Conservation (phyloP, 768 basidiomycete species). For the Terana coerulea region DNA sequence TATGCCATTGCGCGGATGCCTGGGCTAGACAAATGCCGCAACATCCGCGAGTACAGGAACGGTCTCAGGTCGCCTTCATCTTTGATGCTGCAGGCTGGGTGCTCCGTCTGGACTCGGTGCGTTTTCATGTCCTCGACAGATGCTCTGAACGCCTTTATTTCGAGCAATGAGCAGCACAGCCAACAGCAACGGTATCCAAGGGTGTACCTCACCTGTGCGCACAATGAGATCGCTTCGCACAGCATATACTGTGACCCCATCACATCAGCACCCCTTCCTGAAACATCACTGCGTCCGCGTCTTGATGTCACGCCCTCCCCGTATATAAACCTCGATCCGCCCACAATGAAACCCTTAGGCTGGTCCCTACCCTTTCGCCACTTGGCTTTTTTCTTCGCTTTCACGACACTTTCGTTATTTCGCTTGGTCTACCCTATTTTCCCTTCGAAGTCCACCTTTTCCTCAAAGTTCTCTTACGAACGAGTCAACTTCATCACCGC, state of each 20-base stretch:
- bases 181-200: conserved; percentile 6
- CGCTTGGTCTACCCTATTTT: conserved; percentile 2
- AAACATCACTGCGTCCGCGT: conserved; percentile 10
- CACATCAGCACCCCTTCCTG: conserved; percentile 5
- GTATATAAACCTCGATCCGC: neutral
- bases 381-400: too few species aligned
- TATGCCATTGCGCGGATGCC: too few species aligned
- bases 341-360: conserved; percentile 5
- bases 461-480: neutral
- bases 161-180: neutral
- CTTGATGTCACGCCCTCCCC: conserved; percentile 1
- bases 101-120: too few species aligned
- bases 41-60: too few species aligned
- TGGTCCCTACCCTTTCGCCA: conserved; percentile 10
- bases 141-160: neutral
- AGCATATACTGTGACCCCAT: neutral
- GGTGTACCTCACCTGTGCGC: neutral
- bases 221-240: neutral
- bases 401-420: neutral
- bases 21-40: too few species aligned
- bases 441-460: conserved; percentile 1
- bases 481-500: neutral
- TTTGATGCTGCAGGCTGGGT: too few species aligned
- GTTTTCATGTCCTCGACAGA: neutral
- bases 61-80: too few species aligned